Evolutionary conservation across 164 flowering plant genomes (phyloP), one percentile per base, ranked within the genome.

Genomic region (Vitis vinifera): DNA sequence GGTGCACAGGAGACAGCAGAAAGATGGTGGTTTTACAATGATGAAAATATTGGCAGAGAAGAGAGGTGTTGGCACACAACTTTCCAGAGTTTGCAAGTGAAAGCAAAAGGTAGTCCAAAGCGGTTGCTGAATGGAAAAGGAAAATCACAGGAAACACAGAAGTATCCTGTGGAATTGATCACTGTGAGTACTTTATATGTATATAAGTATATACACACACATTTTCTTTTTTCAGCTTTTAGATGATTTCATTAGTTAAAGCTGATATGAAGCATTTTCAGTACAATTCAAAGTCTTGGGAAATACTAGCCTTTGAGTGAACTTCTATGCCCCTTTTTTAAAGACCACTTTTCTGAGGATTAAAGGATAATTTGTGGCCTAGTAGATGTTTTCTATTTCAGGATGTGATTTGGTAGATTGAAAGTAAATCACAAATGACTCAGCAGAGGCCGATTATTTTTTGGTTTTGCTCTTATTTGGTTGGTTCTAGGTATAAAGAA

Each of bases 11-110:
- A 91, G 78, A 84, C 86, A 77, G 84, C 89, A 52, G 91, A 88
- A 77, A 80, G 80, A 19, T 76, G 81, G 86, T 77, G 78, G 82
- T 81, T 82, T 64, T 16, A 72, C 60, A 69, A 69, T 66, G 69
- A 73, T 48, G 75, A 81, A 60, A 77, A 78, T 68, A 59, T 79
- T 50, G 55, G 67, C 66, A 87, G 97, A 79, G 94, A 91, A 80
- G 92, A 87, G 66, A 91, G 85, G 73, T 88, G 90, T 80, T 95
- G 99, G 99, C 99, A 95, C 76, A 79, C 94, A 60, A 80, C 87
- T 73, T 95, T 95, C 68, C 84, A 72, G 65, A 84, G 80, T 75
- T 71, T 95, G 74, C 84, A 68, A 60, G 79, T 91, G 59, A 87
- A 87, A 76, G 92, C 94, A 6, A 89, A 86, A 79, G 89, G 90